Percentiles rank a stretch among this genome's conserved stretches.
These are phyloP conservation scores for Trapa bicornis DNA, from an alignment of 345 rosid species.

Conservation along the genomic window DNA sequence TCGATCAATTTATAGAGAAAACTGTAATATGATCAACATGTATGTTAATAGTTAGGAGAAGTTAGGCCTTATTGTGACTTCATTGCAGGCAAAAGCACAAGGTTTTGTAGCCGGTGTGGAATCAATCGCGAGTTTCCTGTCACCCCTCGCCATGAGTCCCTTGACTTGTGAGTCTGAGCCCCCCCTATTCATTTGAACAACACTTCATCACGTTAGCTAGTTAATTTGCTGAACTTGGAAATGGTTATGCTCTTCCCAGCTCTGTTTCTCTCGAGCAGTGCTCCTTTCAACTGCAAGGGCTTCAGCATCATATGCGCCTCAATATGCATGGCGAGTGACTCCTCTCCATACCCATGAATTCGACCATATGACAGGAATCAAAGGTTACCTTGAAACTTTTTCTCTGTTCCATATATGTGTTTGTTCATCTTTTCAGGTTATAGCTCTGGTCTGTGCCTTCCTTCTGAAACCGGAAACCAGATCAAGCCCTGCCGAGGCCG, in stretches of 20 bases:
- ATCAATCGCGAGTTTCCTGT: constrained; percentile 32
- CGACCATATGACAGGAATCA: background rate
- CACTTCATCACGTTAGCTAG: background rate
- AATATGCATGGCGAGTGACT: constrained; percentile 30
- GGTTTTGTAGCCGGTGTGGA: constrained; percentile 40
- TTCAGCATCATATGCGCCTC: constrained; percentile 38
- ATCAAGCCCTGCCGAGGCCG: background rate
- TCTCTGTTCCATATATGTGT: background rate
- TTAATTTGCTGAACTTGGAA: background rate
- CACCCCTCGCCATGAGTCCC: constrained; percentile 45
- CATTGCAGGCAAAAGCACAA: constrained; percentile 37
- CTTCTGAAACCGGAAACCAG: constrained; percentile 17
- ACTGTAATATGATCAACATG: background rate
- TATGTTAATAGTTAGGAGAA: background rate
- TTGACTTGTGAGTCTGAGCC: constrained; percentile 24
- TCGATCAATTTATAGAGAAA: background rate
- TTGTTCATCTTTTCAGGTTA: background rate
- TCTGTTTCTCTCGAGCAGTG: constrained; percentile 28
- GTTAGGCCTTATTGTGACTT: background rate
- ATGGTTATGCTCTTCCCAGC: constrained; percentile 17
- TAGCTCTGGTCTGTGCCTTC: constrained; percentile 20
- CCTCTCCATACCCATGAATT: background rate
- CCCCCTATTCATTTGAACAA: background rate
- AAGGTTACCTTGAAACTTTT: background rate
- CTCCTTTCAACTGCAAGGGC: constrained; percentile 48